Evolutionary conservation across 345 rosid species (phyloP).

Genomic region (Sonneratia alba): DNA sequence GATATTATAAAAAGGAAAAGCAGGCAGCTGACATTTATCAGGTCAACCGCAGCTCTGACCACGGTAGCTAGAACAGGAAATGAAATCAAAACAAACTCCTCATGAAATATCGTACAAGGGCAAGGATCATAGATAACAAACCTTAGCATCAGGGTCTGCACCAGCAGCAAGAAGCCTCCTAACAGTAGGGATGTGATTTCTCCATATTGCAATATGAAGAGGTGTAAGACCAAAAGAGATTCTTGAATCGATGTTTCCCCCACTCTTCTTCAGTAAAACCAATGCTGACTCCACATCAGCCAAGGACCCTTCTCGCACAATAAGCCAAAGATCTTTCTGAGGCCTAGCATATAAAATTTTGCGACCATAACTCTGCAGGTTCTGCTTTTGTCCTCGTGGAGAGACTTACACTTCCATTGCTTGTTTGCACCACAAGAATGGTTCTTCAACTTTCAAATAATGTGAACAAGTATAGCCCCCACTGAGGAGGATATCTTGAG

Average conservation of each 20-base stretch:
- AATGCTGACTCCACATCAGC: slow-evolving; percentile 71
- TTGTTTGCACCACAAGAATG: not conserved
- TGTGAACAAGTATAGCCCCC: not conserved
- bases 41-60: not conserved
- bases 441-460: slow-evolving; percentile 1
- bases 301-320: slow-evolving; percentile 71
- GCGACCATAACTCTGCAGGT: slow-evolving; percentile 33
- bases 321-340: slow-evolving; percentile 69
- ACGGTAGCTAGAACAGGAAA: not conserved
- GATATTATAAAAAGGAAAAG: not conserved
- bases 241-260: slow-evolving; percentile 66
- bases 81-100: not conserved
- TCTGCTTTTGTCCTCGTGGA: slow-evolving; percentile 56
- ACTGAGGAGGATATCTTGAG: not conserved
- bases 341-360: slow-evolving; percentile 31
- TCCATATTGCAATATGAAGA: slow-evolving; percentile 87
- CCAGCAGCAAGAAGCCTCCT: slow-evolving; percentile 85
- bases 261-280: slow-evolving; percentile 60
- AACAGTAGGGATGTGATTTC: slow-evolving; percentile 84
- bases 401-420: slow-evolving; percentile 46
- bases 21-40: not conserved
- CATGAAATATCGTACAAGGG: slow-evolving; percentile 5
- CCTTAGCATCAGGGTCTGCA: slow-evolving; percentile 98
- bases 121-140: slow-evolving; percentile 26
- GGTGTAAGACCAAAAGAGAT: slow-evolving; percentile 74